A percentile compares a stretch with the other conserved stretches of the same genome.
phyloP scores from a whole-genome alignment of 768 basidiomycete genomes.

The Inosperma sp. region DNA sequence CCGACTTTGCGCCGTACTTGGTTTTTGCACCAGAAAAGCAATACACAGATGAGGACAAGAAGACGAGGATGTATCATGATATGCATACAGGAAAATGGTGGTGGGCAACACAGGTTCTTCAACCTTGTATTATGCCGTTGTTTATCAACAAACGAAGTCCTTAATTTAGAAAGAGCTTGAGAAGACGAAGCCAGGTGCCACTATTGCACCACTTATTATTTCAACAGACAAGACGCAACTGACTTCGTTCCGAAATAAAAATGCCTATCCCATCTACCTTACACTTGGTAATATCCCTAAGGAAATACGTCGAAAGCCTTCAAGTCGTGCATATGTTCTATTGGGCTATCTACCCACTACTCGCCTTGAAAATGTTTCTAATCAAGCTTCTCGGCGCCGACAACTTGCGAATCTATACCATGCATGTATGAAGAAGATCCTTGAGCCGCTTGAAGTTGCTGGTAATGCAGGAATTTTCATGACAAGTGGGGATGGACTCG shows the following conservation, averaged over 20 bases:
- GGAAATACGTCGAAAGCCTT: too few species aligned
- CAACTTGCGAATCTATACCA: slow-evolving; percentile 33
- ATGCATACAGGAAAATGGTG: too few species aligned
- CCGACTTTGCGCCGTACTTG: slow-evolving; percentile 27
- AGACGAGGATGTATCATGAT: slow-evolving; percentile 25
- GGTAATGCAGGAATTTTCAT: slow-evolving; percentile 29
- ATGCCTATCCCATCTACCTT: slow-evolving; percentile 44
- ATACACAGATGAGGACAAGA: slow-evolving; percentile 25
- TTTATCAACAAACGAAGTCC: slow-evolving; percentile 32
- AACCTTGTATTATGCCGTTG: slow-evolving; percentile 51
- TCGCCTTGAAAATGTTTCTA: slow-evolving; percentile 26
- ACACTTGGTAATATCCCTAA: slow-evolving; percentile 44
- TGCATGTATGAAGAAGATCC: slow-evolving; percentile 26
- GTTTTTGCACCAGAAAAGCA: slow-evolving; percentile 33
- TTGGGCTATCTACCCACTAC: slow-evolving; percentile 37
- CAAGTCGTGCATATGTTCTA: slow-evolving; percentile 29
- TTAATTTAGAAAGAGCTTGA: slow-evolving; percentile 18
- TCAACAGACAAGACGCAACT: too few species aligned
- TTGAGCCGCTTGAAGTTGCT: slow-evolving; percentile 26
- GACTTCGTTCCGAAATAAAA: slow-evolving; percentile 37
- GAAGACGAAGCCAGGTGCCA: slow-evolving; percentile 19
- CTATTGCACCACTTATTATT: slow-evolving; percentile 37
- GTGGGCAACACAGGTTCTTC: slow-evolving; percentile 43
- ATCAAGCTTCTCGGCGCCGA: slow-evolving; percentile 18
- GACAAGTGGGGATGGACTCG: slow-evolving; percentile 28